These are phyloP conservation scores for Mortierella sp. DNA, from an alignment of 371 early-diverging fungal species.

Conservation along the genomic window DNA sequence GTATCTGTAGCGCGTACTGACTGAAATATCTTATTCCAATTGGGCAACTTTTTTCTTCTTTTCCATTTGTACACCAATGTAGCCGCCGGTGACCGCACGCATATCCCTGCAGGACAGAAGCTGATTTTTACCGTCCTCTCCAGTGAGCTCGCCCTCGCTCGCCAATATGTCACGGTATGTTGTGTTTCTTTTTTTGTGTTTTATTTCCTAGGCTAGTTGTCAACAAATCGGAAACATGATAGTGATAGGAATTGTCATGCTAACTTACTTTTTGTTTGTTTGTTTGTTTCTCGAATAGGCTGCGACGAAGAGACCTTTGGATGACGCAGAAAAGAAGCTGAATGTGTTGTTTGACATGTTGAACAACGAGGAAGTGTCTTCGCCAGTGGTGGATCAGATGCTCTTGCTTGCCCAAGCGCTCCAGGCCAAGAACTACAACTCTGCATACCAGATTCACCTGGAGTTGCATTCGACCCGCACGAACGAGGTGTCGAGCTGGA, in stretches of 20 bases:
- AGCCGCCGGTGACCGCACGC: constrained; percentile 84
- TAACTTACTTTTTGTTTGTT: background rate
- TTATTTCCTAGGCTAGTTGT: too few relatives aligned
- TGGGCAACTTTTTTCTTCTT: background rate
- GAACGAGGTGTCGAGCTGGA: constrained; percentile 69
- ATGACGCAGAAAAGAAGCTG: constrained; percentile 82
- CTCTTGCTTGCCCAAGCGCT: constrained; percentile 66
- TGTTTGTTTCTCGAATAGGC: constrained; percentile 57
- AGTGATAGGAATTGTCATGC: background rate
- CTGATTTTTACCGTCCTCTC: constrained; percentile 66
- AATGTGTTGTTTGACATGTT: constrained; percentile 80
- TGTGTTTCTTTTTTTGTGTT: background rate
- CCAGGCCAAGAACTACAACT: constrained; percentile 64
- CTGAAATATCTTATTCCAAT: constrained; percentile 3
- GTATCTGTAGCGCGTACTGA: too few relatives aligned
- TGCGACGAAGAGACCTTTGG: constrained; percentile 76
- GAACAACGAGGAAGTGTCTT: constrained; percentile 76
- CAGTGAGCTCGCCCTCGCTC: constrained; percentile 62
- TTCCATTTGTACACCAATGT: background rate
- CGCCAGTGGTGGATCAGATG: constrained; percentile 68
- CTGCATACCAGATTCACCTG: constrained; percentile 63
- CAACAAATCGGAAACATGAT: too few relatives aligned
- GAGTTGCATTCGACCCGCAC: constrained; percentile 67
- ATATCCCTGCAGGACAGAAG: constrained; percentile 80
- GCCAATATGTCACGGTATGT: constrained; percentile 68